Evolutionary conservation across 129 eudicot genomes (phyloP).

Genomic region (Heracleum sosnowskyi): DNA sequence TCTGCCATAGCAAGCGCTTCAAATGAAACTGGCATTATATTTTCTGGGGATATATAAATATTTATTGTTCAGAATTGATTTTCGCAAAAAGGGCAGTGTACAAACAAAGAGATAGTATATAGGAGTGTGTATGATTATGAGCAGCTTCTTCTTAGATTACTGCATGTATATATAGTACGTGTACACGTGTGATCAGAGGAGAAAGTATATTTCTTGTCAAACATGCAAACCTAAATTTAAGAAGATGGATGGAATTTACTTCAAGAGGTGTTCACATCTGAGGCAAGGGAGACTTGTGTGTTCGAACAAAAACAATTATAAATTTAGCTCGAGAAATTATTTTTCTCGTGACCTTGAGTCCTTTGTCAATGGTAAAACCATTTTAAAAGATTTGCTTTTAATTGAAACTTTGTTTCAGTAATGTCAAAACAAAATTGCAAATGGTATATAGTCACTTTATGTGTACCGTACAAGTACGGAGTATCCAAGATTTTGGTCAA

Average conservation of each 20-base stretch:
- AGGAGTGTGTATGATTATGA: neutral
- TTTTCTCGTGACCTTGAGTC: neutral
- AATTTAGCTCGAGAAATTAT: neutral
- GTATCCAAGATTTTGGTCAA: neutral
- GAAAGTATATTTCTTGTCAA: slow-evolving; percentile 1
- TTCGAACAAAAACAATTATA: neutral
- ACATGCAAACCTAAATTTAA: neutral
- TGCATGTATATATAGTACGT: neutral
- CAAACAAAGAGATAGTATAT: neutral
- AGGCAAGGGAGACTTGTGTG: neutral
- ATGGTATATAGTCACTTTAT: no score
- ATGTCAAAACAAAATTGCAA: neutral
- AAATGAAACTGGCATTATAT: slow-evolving; percentile 15
- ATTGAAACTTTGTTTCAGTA: neutral
- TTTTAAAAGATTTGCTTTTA: neutral
- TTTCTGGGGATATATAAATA: neutral
- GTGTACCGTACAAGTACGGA: neutral
- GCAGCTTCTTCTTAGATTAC: neutral
- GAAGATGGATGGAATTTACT: neutral
- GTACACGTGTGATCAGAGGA: neutral
- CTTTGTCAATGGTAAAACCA: neutral
- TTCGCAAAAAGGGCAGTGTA: neutral
- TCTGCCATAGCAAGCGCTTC: slow-evolving; percentile 35
- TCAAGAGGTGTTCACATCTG: neutral
- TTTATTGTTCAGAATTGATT: neutral